Evolutionary conservation across 805 yeast species (phyloP).

Genomic region (Wickerhamiella siamensis): DNA sequence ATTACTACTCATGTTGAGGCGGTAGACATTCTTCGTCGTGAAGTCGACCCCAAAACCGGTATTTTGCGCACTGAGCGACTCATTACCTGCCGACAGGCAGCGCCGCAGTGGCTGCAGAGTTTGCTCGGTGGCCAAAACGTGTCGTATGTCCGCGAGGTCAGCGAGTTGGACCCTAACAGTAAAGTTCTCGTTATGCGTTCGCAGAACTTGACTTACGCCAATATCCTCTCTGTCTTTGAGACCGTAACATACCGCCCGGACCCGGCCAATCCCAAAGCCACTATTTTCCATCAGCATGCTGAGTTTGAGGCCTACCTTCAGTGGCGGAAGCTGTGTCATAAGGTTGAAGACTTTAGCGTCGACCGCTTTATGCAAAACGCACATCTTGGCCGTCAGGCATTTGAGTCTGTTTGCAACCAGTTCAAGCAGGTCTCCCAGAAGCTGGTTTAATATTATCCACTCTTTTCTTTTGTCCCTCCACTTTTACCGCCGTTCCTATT

Average conservation of each 20-base stretch:
- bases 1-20: conserved; percentile 83
- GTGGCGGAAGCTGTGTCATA: conserved; percentile 54
- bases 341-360: conserved; percentile 84
- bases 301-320: conserved; percentile 76
- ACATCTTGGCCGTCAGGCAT: conserved; percentile 62
- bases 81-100: conserved; percentile 74
- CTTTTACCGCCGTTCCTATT: too few relatives aligned
- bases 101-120: conserved; percentile 67
- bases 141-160: conserved; percentile 78
- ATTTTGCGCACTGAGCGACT: conserved; percentile 68
- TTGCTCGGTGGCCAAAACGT: conserved; percentile 59
- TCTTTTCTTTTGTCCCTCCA: too few relatives aligned
- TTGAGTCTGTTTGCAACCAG: conserved; percentile 45
- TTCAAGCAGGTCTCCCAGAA: not conserved
- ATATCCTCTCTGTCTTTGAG: conserved; percentile 66
- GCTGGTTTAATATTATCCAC: not conserved
- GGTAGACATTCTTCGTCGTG: conserved; percentile 75
- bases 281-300: conserved; percentile 68
- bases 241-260: conserved; percentile 74
- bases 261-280: conserved; percentile 34
- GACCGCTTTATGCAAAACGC: conserved; percentile 86
- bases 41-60: conserved; percentile 38
- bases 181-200: conserved; percentile 66
- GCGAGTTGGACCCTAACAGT: conserved; percentile 57
- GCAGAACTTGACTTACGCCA: conserved; percentile 70